These are phyloP conservation scores for Phlebopus sp. DNA, from an alignment of 1,284 basidiomycete species.

Conservation along the genomic window DNA sequence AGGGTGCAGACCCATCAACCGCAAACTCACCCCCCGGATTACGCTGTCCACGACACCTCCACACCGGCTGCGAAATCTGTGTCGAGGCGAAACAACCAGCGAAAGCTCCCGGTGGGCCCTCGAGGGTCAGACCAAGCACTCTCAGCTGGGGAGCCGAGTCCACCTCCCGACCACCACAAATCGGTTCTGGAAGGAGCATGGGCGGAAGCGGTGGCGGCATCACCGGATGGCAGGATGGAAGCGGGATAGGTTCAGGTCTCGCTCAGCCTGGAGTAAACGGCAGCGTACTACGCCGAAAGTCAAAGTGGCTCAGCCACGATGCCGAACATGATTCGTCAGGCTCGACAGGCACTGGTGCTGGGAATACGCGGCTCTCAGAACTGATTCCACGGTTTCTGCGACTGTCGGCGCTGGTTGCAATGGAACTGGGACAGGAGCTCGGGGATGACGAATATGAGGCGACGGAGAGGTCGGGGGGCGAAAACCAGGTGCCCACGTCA, in stretches of 20 bases:
- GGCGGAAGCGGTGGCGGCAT: conserved; percentile 49
- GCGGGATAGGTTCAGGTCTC: conserved; percentile 67
- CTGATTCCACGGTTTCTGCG: conserved; percentile 70
- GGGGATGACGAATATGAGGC: conserved; percentile 41
- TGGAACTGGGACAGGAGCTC: conserved; percentile 65
- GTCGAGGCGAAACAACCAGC: conserved; percentile 50
- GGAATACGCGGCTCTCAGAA: conserved; percentile 64
- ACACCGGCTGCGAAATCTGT: conserved; percentile 70
- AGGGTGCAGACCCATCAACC: conserved; percentile 59
- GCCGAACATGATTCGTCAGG: conserved; percentile 24
- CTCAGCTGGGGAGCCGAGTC: conserved; percentile 26
- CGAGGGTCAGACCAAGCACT: conserved; percentile 13
- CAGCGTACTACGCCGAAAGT: conserved; percentile 52
- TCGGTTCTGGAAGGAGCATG: conserved; percentile 29
- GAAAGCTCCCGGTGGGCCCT: conserved; percentile 29
- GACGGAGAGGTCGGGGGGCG: conserved; percentile 11
- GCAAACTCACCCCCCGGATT: conserved; percentile 61
- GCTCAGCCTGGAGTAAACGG: conserved; percentile 51
- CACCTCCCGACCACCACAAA: conserved; percentile 23
- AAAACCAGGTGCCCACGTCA: conserved; percentile 9
- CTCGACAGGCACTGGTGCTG: conserved; percentile 38
- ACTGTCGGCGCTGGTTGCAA: conserved; percentile 70
- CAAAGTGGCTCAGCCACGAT: conserved; percentile 28
- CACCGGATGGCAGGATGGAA: conserved; percentile 68
- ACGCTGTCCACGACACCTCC: conserved; percentile 69